Base-by-base conservation (phyloP, 306 rosid species). In the Cyclanthera cordifolia region DNA sequence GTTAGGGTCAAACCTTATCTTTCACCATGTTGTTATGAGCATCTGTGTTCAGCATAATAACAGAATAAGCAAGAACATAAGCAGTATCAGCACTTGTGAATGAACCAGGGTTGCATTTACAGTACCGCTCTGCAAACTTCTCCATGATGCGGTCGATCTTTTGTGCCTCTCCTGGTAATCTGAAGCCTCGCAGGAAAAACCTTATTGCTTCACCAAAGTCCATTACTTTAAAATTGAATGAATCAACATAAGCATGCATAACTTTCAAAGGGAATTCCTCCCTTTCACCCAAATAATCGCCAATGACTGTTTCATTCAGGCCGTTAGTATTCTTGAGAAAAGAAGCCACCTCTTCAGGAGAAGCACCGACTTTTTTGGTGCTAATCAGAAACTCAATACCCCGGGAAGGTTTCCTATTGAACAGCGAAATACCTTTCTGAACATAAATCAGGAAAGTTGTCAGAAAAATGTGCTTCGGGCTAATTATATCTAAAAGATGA, bases 41-140 rank as follows among this genome's bases (percentile, higher is more conserved):
- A 77, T 94, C 99, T 23, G 99, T 94, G 77, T 94, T 94, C 70
- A 94, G 99, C 96, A 94, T n/a, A 72, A 94, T 94, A 68, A 94
- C 99, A 76, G 99, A 94, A 85, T 94, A 90, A 11, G 97, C 99
- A 70, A 94, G 96, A 74, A 94, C 96, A 58, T 94, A 94, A 71
- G 99, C 99, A 59, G 99, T 94, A 74, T 94, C 99, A 60, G 99
- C 99, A 83, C 99, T 90, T 71, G 95, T 82, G 78, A 94, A 94
- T 54, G 95, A 88, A 88, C 81, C 88, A 25, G 97, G 95, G 66
- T 74, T 94, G 85, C 96, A 90, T 90, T 90, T 94, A 81, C 99
- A 94, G 78, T 83, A 94, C 55, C 99, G 97, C 82, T 94, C 99
- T n/a, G 99, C 99, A 86, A 94, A 90, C 87, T 94, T 94, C 95